phyloP scores from a whole-genome alignment of 176 grass and related monocot genomes.

The Coix lacrymajobi region DNA sequence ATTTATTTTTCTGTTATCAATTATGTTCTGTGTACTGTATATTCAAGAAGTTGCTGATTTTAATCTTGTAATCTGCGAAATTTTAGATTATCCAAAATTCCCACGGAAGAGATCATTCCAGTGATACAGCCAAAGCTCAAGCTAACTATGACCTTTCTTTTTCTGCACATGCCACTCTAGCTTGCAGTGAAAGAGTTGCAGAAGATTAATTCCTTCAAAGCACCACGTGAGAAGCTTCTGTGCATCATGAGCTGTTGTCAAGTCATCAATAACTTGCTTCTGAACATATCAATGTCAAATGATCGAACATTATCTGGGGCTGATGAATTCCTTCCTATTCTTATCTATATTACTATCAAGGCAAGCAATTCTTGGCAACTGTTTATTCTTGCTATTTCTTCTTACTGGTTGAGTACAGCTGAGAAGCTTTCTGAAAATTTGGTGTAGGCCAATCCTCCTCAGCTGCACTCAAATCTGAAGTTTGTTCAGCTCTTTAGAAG shows the following conservation, averaged over 20 bases:
- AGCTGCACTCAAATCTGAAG: slow-evolving; percentile 89
- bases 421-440: slow-evolving; percentile 3
- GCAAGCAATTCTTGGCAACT: slow-evolving; percentile 39
- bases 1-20: not conserved
- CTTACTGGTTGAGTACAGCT: not conserved
- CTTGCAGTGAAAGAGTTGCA: slow-evolving; percentile 94
- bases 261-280: slow-evolving; percentile 91
- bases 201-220: slow-evolving; percentile 86
- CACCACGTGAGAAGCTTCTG: slow-evolving; percentile 74
- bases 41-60: not conserved
- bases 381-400: slow-evolving; percentile 12
- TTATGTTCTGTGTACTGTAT: not conserved
- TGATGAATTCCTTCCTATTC: slow-evolving; percentile 95
- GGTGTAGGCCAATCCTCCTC: slow-evolving; percentile 86
- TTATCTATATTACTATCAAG: slow-evolving; percentile 95
- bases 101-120: not conserved
- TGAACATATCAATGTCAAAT: slow-evolving; percentile 73
- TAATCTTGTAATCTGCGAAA: not conserved
- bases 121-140: not conserved
- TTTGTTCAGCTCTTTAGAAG: slow-evolving; percentile 87
- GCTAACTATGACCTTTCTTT: slow-evolving; percentile 15
- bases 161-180: slow-evolving; percentile 29
- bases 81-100: not conserved
- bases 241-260: slow-evolving; percentile 93
- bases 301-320: slow-evolving; percentile 61